Percentiles rank a stretch among this genome's conserved stretches.
Evolutionary conservation across 192 early-diverging fungal species (phyloP).

Genomic region (Backusella westeae): DNA sequence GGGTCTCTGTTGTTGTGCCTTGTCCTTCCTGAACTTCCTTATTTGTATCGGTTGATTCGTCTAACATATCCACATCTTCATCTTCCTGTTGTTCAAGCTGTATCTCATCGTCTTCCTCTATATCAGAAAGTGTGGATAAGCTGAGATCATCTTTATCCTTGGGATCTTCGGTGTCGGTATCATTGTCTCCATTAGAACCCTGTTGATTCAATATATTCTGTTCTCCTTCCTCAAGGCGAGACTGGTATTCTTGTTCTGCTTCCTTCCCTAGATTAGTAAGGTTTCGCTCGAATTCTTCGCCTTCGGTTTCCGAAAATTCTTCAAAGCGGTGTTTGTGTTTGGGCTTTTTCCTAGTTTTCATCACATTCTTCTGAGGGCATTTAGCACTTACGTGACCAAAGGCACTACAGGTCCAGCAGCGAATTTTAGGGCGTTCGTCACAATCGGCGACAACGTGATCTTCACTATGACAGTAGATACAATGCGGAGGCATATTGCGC

Average conservation of each 20-base stretch:
- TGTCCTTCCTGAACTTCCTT: too few species aligned
- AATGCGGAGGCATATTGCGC: too few species aligned
- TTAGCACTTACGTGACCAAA: background rate
- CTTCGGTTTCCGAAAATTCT: background rate
- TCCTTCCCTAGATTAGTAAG: background rate
- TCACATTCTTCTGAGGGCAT: background rate
- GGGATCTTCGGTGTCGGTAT: background rate
- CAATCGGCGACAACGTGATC: background rate
- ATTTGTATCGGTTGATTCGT: too few species aligned
- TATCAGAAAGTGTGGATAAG: background rate
- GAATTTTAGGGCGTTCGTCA: background rate
- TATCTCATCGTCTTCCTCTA: background rate
- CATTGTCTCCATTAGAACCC: background rate
- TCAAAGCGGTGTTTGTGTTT: background rate
- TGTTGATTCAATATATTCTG: accelerated
- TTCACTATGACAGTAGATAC: background rate
- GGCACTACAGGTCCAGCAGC: background rate
- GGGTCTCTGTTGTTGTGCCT: too few species aligned
- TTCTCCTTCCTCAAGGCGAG: background rate
- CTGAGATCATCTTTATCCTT: background rate
- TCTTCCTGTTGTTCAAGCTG: too few species aligned
- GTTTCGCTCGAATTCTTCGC: background rate
- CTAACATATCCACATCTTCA: too few species aligned
- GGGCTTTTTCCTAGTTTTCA: background rate
- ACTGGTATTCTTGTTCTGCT: background rate